A percentile compares a stretch with the other conserved stretches of the same genome.
phyloP scores from a whole-genome alignment of 805 yeast species.

The Kodamaea hsintzibuensis region DNA sequence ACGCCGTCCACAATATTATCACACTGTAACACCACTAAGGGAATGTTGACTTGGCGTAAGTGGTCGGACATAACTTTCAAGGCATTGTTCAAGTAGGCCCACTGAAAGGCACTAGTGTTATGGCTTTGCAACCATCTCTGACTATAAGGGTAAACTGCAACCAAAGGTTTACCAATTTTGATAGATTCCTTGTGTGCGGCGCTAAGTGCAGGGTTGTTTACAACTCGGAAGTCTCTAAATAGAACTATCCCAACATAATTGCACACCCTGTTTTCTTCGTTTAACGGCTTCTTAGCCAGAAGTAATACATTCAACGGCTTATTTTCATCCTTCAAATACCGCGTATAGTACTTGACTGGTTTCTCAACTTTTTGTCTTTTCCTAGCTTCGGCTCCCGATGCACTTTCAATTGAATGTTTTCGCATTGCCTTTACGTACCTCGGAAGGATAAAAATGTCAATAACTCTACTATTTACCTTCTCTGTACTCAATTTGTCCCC shows the following conservation, averaged over 20 bases:
- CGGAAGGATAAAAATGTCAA: too few relatives aligned
- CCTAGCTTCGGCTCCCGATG: not conserved
- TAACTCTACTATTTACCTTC: too few relatives aligned
- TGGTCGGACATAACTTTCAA: conserved; percentile 29
- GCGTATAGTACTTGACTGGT: conserved; percentile 13
- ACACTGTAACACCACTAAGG: conserved; percentile 39
- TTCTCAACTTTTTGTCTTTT: not conserved
- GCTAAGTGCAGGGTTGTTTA: conserved; percentile 44
- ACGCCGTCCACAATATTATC: conserved; percentile 27
- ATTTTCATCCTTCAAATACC: conserved; percentile 30
- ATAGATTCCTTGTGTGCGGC: conserved; percentile 35
- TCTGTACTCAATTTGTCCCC: too few relatives aligned
- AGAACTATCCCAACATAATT: conserved; percentile 33
- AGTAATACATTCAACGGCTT: conserved; percentile 28
- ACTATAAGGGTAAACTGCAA: conserved; percentile 44
- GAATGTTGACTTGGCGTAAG: conserved; percentile 36
- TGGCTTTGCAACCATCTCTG: conserved; percentile 44
- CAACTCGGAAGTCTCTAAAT: conserved; percentile 45
- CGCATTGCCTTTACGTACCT: not conserved
- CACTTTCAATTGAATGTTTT: not conserved
- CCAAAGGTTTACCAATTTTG: conserved; percentile 30
- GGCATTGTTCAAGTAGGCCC: conserved; percentile 37
- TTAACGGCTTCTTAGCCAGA: not conserved
- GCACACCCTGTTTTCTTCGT: conserved; percentile 7
- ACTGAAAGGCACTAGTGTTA: conserved; percentile 43